Evolutionary conservation across 371 early-diverging fungal species (phyloP).

Genomic region (Actinomucor elegans): DNA sequence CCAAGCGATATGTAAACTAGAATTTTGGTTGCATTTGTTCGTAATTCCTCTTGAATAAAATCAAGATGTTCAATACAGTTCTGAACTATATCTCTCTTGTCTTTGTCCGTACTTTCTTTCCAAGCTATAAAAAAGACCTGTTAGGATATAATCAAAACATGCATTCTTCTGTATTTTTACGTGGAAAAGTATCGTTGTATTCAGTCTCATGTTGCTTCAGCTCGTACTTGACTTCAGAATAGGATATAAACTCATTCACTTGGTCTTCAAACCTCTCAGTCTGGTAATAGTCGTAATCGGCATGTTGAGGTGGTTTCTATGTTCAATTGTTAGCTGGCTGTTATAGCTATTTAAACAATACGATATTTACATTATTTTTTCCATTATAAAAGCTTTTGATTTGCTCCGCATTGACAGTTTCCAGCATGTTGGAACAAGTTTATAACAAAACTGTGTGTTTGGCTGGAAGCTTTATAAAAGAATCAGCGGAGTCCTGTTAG

Average conservation of each 20-base stretch:
- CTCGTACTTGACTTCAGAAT: constrained; percentile 47
- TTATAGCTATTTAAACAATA: too few relatives aligned
- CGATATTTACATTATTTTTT: neutral
- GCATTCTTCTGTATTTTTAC: too few relatives aligned
- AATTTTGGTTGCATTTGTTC: constrained; percentile 47
- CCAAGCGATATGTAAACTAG: constrained; percentile 68
- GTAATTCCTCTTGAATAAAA: constrained; percentile 35
- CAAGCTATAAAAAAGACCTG: constrained; percentile 7
- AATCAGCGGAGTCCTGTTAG: too few relatives aligned
- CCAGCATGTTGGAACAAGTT: neutral
- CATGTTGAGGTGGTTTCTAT: constrained; percentile 17
- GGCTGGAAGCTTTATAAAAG: too few relatives aligned
- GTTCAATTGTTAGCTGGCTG: too few relatives aligned
- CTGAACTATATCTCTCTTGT: constrained; percentile 37
- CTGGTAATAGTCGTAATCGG: constrained; percentile 58
- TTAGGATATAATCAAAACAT: too few relatives aligned
- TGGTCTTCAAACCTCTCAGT: constrained; percentile 53
- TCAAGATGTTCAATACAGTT: constrained; percentile 58
- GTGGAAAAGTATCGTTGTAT: constrained; percentile 6
- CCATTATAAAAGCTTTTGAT: neutral
- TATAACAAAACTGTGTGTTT: too few relatives aligned
- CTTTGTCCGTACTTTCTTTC: constrained; percentile 2
- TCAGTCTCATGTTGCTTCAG: constrained; percentile 20
- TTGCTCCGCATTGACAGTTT: constrained; percentile 2
- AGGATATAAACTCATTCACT: constrained; percentile 71